phyloP scores from a whole-genome alignment of 176 grass and related monocot genomes.

The Eleusine indica region DNA sequence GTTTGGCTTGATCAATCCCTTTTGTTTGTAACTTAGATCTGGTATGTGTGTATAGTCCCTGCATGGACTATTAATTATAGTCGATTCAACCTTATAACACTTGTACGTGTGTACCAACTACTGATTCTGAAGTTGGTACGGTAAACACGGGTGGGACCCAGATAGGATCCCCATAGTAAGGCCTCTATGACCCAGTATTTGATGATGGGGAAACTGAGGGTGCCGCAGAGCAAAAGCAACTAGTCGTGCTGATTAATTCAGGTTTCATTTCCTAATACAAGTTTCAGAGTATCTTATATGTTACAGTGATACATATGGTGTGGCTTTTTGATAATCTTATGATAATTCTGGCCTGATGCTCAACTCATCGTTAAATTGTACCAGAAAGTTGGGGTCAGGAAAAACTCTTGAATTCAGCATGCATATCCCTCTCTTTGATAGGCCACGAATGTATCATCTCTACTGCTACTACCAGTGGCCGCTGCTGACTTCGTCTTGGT shows the following conservation, averaged over 20 bases:
- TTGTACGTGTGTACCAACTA: no score
- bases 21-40: no score
- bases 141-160: no score
- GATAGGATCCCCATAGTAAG: no score
- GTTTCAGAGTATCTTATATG: slow-evolving; percentile 36
- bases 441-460: slow-evolving; percentile 7
- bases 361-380: slow-evolving; percentile 11
- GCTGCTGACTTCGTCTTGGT: slow-evolving; percentile 64
- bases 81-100: no score
- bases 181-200: no score
- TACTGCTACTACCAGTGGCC: neutral
- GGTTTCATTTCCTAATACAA: slow-evolving; percentile 5
- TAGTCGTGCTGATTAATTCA: slow-evolving; percentile 32
- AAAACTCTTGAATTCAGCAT: neutral
- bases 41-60: no score
- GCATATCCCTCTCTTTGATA: slow-evolving; percentile 33
- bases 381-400: neutral
- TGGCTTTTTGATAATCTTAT: neutral
- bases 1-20: no score
- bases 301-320: slow-evolving; percentile 29
- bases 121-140: no score
- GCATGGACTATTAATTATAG: no score
- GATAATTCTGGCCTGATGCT: slow-evolving; percentile 6
- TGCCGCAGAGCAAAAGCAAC: neutral
- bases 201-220: no score